Conservation (phyloP, 2,329 filamentous ascomycete genomes). For the Xylariaceae sp. region DNA sequence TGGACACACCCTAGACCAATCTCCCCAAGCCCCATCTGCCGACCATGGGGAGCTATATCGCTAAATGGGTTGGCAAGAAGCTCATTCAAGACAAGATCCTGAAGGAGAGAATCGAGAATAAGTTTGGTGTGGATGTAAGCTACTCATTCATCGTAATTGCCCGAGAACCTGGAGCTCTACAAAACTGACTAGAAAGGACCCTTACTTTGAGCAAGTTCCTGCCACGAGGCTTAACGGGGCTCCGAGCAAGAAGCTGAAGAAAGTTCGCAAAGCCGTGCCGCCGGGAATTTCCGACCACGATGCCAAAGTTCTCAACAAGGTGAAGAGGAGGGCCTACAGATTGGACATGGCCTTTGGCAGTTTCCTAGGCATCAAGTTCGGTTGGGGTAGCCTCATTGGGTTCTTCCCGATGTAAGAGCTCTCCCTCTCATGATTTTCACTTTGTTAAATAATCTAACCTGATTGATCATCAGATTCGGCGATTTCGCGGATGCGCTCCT, state of each 20-base stretch:
- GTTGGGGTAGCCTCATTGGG: constrained; percentile 83
- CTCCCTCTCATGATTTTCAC: background rate
- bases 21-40: background rate
- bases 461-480: constrained; percentile 63
- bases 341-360: constrained; percentile 83
- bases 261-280: constrained; percentile 77
- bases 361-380: constrained; percentile 75
- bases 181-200: constrained; percentile 58
- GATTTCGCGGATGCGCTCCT: constrained; percentile 70
- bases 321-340: constrained; percentile 78
- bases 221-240: constrained; percentile 63
- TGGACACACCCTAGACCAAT: constrained; percentile 1
- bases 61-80: constrained; percentile 16
- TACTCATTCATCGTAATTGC: background rate
- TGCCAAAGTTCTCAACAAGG: constrained; percentile 72
- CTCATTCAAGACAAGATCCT: constrained; percentile 18
- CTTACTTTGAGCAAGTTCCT: constrained; percentile 79
- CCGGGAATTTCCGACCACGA: constrained; percentile 80
- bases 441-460: constrained; percentile 13
- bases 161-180: constrained; percentile 11
- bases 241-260: constrained; percentile 68
- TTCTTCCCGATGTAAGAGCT: constrained; percentile 69
- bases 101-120: constrained; percentile 18
- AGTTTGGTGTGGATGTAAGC: constrained; percentile 16
- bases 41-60: constrained; percentile 13